Percentiles rank a stretch among this genome's conserved stretches.
These are phyloP conservation scores for Phialophora chinensis DNA, from an alignment of 2,329 filamentous ascomycete species.

Conservation along the genomic window DNA sequence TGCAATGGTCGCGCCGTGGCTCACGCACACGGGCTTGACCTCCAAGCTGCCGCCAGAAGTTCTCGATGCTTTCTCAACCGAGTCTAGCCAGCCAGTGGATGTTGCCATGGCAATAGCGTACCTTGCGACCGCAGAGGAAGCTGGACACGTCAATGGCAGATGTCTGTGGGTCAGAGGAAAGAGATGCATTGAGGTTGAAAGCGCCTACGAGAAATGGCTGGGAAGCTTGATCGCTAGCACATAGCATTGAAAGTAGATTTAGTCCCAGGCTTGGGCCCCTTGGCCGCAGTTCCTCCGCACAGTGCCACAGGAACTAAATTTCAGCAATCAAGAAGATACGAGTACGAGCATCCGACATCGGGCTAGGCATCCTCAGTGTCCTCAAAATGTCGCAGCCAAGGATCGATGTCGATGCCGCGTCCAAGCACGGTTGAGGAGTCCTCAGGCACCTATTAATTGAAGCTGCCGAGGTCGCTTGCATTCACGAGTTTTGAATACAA, in stretches of 20 bases:
- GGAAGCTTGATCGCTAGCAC: conserved; percentile 5
- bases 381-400: not conserved
- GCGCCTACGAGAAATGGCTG: conserved; percentile 13
- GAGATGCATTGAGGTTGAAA: conserved; percentile 17
- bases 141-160: conserved; percentile 7
- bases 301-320: not conserved
- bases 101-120: conserved; percentile 17
- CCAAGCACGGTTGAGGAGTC: not conserved
- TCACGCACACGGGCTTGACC: conserved; percentile 11
- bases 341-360: not conserved
- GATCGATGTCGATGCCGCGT: not conserved
- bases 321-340: not conserved
- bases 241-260: not conserved
- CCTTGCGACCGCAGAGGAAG: conserved; percentile 13
- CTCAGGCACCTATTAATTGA: not conserved
- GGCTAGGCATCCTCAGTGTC: not conserved
- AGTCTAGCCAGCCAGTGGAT: conserved; percentile 12
- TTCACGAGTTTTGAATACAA: not conserved
- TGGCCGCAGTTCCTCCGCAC: not conserved
- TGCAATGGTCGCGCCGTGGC: conserved; percentile 15
- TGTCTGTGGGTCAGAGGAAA: conserved; percentile 17
- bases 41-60: conserved; percentile 8
- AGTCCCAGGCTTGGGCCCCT: not conserved
- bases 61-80: not conserved
- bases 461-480: not conserved